Conservation (phyloP, 2,329 filamentous ascomycete genomes). For the Fusarium palustre region DNA sequence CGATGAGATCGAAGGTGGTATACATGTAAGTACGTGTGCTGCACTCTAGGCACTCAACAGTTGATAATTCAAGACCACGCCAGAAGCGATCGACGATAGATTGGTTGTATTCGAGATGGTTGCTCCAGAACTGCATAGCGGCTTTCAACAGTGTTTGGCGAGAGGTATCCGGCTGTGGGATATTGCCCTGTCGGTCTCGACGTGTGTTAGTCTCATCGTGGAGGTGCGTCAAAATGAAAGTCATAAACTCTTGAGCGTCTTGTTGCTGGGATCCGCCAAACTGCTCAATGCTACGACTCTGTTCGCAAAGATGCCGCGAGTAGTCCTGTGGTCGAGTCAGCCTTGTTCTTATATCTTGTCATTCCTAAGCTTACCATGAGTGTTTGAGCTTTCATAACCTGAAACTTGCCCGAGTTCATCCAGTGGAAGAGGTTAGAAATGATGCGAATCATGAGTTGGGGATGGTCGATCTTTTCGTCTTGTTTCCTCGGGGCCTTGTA, state of each 20-base stretch:
- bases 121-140: constrained; percentile 79
- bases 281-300: constrained; percentile 49
- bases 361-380: constrained; percentile 63
- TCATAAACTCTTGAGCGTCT: constrained; percentile 90
- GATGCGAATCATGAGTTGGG: constrained; percentile 70
- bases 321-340: constrained; percentile 63
- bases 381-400: constrained; percentile 64
- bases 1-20: constrained; percentile 66
- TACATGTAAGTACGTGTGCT: constrained; percentile 62
- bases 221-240: constrained; percentile 82
- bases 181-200: constrained; percentile 56
- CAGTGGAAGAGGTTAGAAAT: constrained; percentile 69
- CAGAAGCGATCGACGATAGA: constrained; percentile 86
- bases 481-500: constrained; percentile 76
- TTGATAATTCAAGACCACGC: constrained; percentile 79
- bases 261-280: constrained; percentile 85
- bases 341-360: constrained; percentile 27
- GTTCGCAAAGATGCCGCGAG: constrained; percentile 54
- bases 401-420: constrained; percentile 64
- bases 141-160: constrained; percentile 60
- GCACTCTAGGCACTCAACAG: constrained; percentile 73
- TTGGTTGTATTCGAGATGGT: constrained; percentile 74
- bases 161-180: constrained; percentile 50
- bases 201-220: constrained; percentile 84
- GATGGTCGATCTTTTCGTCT: constrained; percentile 64